A percentile compares a stretch with the other conserved stretches of the same genome.
Evolutionary conservation across 2,329 filamentous ascomycete genomes (phyloP).

Genomic region (Aureobasidium lini): DNA sequence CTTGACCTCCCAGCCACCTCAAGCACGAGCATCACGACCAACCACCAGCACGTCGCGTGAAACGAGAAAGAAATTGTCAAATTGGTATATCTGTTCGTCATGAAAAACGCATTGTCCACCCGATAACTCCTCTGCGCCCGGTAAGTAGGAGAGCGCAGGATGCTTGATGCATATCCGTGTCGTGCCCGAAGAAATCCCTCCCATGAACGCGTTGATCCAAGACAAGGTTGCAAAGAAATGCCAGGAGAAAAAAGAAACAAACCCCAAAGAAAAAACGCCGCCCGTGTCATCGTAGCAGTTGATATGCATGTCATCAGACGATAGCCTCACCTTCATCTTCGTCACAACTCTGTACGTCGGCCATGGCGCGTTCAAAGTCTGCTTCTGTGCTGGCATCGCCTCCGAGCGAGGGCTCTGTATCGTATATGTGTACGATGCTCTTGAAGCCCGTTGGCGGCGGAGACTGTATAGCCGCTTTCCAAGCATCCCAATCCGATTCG

Average conservation of each 20-base stretch:
- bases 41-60: not conserved
- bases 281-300: conserved; percentile 4
- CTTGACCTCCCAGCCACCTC: not conserved
- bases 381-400: conserved; percentile 25
- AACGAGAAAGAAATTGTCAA: not conserved
- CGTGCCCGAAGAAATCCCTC: not conserved
- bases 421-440: conserved; percentile 75
- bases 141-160: not conserved
- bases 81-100: not conserved
- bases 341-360: conserved; percentile 83
- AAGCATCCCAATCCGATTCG: conserved; percentile 75
- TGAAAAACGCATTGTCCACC: not conserved
- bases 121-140: not conserved
- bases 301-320: not conserved
- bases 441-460: conserved; percentile 31
- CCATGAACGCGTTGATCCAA: not conserved
- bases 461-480: conserved; percentile 53
- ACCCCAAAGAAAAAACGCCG: not conserved
- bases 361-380: conserved; percentile 54
- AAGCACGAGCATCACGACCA: not conserved
- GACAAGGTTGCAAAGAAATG: not conserved
- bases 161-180: not conserved
- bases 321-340: conserved; percentile 43
- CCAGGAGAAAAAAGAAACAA: not conserved
- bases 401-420: conserved; percentile 51